Conservation (phyloP, 1,139 yeast species). For the Zygosaccharomyces pseudobailii region DNA sequence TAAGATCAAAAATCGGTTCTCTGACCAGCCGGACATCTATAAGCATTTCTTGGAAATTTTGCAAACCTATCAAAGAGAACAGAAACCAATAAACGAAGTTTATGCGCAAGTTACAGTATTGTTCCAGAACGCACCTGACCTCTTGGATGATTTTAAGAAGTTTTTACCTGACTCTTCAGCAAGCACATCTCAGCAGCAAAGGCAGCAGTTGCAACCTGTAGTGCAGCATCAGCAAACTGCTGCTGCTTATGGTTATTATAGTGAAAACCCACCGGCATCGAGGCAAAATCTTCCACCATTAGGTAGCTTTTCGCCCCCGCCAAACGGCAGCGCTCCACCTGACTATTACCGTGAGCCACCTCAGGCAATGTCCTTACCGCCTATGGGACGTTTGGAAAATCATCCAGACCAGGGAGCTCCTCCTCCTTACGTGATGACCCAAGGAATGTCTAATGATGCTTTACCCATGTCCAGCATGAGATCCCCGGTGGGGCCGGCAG, state of each 20-base stretch:
- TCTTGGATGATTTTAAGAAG: conserved; percentile 89
- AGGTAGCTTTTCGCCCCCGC: conserved; percentile 88
- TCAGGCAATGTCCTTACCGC: conserved; percentile 13
- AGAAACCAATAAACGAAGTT: conserved; percentile 90
- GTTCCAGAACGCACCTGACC: conserved; percentile 90
- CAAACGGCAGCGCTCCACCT: conserved; percentile 29
- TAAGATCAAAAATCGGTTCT: conserved; percentile 89
- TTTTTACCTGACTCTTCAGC: conserved; percentile 86
- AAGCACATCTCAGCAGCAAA: conserved; percentile 17
- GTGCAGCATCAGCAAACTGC: conserved; percentile 10
- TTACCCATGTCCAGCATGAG: conserved; percentile 38
- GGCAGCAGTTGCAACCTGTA: conserved; percentile 12
- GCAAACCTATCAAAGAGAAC: conserved; percentile 95
- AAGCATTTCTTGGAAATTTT: conserved; percentile 90
- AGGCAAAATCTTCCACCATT: conserved; percentile 79
- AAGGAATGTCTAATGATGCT: conserved; percentile 28
- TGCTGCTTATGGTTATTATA: conserved; percentile 16
- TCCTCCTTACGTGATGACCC: conserved; percentile 15
- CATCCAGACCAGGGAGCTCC: conserved; percentile 6
- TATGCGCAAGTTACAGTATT: conserved; percentile 86
- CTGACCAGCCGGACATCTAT: conserved; percentile 92
- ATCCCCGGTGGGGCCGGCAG: conserved; percentile 16
- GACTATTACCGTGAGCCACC: conserved; percentile 12
- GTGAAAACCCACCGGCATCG: conserved; percentile 12
- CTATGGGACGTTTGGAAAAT: conserved; percentile 17